Base-by-base conservation (phyloP, 83 land plant species). In the Picea abies region DNA sequence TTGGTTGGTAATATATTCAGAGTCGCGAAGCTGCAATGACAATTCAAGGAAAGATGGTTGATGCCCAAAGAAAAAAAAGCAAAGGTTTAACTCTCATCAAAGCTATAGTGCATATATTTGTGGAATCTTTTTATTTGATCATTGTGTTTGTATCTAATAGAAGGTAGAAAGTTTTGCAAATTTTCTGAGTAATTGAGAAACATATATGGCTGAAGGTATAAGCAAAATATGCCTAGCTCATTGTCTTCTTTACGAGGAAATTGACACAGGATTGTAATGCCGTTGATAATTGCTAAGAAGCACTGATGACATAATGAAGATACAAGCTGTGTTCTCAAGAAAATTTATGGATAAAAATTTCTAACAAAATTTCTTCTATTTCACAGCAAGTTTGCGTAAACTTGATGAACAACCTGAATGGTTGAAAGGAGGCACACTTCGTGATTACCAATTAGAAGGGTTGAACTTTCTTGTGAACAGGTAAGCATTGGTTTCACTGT, bases 391-490 rank as follows among this genome's bases (percentile, higher is more conserved):
- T 85, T 84, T 98, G 82, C 75, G 99, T 52, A 98, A 92, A 85
- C 93, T 98, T 85, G 99, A 98, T 83, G 96, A 96, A 82, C 98
- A 98, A 82, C 99, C 99, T 85, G 96, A 90, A 26, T 98, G 99
- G 99, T 85, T 98, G 86, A 94, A 87, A 83, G 98, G 96, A 80
- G 98, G 99, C 16, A 93, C 89, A 70, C 93, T 98, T 68, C 99
- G 98, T 69, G 99, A 98, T 82, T 98, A 98, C 89, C 99, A 98
- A 83, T 92, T 98, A 82, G 99, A 98, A 68, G 99, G 99, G 47
- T 83, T 98, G 80, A 98, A 98, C 88, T 98, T 98, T 86, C 85
- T 98, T 41, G 92, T 98, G 80, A 98, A 96, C 87, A 96, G 99
- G 99, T 93, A 58, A 32, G 80, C 25, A 9, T 35, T 35, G 3